Percentiles rank a stretch among this genome's conserved stretches.
Conservation (phyloP, 1,284 basidiomycete species). For the Naganishia albida region DNA sequence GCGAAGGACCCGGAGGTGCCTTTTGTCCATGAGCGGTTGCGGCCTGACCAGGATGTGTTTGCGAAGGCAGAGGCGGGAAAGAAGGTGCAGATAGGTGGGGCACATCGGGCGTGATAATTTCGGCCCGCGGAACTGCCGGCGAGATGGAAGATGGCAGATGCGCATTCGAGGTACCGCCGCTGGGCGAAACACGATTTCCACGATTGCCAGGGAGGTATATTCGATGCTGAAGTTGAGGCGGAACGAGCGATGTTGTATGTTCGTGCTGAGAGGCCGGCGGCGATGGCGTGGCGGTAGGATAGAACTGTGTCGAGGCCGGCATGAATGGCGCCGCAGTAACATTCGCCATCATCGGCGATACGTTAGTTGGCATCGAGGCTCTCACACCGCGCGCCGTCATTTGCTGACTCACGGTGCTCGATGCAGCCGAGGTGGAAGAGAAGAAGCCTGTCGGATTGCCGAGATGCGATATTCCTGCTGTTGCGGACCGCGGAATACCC, state of each 20-base stretch:
- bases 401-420: constrained; percentile 1
- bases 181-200: constrained; percentile 6
- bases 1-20: constrained; percentile 42
- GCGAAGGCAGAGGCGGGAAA: constrained; percentile 49
- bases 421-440: background rate
- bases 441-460: constrained; percentile 35
- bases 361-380: constrained; percentile 18
- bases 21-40: constrained; percentile 3
- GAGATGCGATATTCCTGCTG: constrained; percentile 30
- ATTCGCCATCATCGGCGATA: constrained; percentile 35
- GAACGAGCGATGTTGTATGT: constrained; percentile 49
- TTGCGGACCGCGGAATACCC: constrained; percentile 32
- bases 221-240: constrained; percentile 52
- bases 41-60: constrained; percentile 18
- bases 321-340: constrained; percentile 35
- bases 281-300: background rate
- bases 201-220: constrained; percentile 46
- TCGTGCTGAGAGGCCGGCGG: constrained; percentile 34
- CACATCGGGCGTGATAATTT: background rate
- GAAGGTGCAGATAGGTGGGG: constrained; percentile 38
- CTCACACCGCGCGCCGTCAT: constrained; percentile 5
- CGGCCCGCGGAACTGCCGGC: background rate
- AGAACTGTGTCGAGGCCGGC: constrained; percentile 22
- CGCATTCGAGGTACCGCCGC: background rate
- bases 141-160: constrained; percentile 1